A percentile compares a stretch with the other conserved stretches of the same genome.
phyloP scores from a whole-genome alignment of 1,284 basidiomycete species.

The Athelia sp. region DNA sequence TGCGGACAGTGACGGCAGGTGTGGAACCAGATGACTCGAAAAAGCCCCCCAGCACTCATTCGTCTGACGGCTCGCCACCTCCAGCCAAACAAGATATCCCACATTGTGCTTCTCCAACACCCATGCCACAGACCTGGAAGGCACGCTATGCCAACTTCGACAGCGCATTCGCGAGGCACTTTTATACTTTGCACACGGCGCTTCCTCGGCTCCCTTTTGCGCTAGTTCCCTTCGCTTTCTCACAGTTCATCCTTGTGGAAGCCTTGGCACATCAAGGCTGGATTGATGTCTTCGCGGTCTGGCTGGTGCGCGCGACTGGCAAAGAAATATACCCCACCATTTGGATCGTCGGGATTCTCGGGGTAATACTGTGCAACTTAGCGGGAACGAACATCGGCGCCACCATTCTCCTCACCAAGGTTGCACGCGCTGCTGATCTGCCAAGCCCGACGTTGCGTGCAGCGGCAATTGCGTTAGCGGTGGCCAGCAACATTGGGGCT shows the following conservation, averaged over 20 bases:
- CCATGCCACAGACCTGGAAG: neutral
- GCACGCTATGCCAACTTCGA: conserved; percentile 17
- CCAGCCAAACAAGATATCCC: conserved; percentile 6
- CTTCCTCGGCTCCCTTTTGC: conserved; percentile 72
- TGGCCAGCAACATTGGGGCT: conserved; percentile 89
- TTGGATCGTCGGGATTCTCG: conserved; percentile 54
- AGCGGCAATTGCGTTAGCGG: conserved; percentile 59
- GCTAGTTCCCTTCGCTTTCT: conserved; percentile 90
- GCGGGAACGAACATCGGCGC: conserved; percentile 95
- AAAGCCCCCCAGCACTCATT: too few relatives aligned
- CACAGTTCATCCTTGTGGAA: conserved; percentile 94
- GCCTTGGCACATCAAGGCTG: conserved; percentile 84
- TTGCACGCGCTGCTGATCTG: conserved; percentile 28
- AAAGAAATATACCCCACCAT: conserved; percentile 44
- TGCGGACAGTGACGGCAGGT: too few relatives aligned
- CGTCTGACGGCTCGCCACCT: too few relatives aligned
- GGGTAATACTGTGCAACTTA: conserved; percentile 82
- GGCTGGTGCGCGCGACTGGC: conserved; percentile 51
- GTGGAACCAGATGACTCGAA: too few relatives aligned
- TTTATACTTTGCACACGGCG: conserved; percentile 75
- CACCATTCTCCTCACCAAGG: conserved; percentile 81
- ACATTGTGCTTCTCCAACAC: neutral
- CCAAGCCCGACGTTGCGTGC: conserved; percentile 23
- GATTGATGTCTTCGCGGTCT: conserved; percentile 81
- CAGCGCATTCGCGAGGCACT: conserved; percentile 25